phyloP scores from a whole-genome alignment of 306 rosid species.

The Cucurbita argyrosperma region DNA sequence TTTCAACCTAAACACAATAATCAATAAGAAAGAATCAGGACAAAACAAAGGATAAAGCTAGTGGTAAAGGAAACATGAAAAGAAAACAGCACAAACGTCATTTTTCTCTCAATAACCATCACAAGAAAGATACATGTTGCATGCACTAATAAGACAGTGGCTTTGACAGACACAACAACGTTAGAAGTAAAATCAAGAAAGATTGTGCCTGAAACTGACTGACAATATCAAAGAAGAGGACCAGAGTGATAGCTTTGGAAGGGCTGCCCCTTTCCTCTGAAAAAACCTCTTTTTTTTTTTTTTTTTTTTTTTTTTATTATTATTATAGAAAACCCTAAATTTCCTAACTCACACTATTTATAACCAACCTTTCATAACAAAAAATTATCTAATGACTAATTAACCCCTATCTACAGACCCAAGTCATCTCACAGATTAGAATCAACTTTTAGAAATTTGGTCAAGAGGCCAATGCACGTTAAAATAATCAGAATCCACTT shows the following conservation, averaged over 20 bases:
- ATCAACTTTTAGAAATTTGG: background rate
- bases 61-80: background rate
- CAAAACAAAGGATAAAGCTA: background rate
- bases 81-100: background rate
- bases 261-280: background rate
- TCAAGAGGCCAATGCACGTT: background rate
- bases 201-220: background rate
- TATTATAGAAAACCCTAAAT: background rate
- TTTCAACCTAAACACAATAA: conserved; percentile 63
- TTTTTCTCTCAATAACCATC: background rate
- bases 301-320: background rate
- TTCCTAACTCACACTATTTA: background rate
- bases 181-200: background rate
- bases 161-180: background rate
- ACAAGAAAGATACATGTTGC: background rate
- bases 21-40: background rate
- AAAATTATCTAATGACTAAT: background rate
- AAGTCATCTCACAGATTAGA: background rate
- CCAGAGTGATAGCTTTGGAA: background rate
- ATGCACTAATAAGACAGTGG: background rate
- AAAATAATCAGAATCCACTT: background rate
- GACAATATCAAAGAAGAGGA: background rate
- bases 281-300: background rate
- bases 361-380: background rate
- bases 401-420: background rate